Conservation (phyloP, 805 yeast genomes). For the Pichia phayaonensis region DNA sequence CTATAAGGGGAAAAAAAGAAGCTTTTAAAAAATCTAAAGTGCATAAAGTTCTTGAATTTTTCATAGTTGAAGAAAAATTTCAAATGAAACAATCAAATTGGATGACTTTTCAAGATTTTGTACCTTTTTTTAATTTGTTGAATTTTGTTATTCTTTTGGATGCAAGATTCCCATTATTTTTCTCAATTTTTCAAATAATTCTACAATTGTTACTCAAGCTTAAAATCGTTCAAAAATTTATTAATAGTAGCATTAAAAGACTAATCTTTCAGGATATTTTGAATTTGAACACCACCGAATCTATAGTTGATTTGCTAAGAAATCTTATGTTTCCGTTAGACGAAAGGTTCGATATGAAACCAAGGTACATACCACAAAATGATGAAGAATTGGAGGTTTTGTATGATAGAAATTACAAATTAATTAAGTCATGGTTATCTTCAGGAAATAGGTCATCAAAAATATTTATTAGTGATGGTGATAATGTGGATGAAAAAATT, state of each 20-base stretch:
- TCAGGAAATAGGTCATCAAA: neutral
- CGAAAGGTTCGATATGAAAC: conserved; percentile 19
- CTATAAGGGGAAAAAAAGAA: neutral
- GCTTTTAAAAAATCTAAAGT: neutral
- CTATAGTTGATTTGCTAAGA: conserved; percentile 16
- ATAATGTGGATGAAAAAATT: conserved; percentile 2
- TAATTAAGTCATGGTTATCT: conserved; percentile 3
- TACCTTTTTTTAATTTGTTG: conserved; percentile 5
- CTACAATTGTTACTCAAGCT: neutral
- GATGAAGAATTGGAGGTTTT: conserved; percentile 19
- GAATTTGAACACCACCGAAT: conserved; percentile 12
- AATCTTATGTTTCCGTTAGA: conserved; percentile 26
- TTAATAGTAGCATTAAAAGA: conserved; percentile 22
- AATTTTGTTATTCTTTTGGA: neutral
- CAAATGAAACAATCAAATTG: neutral
- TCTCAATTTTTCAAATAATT: conserved; percentile 2
- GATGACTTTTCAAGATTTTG: conserved; percentile 7
- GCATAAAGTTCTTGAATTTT: neutral
- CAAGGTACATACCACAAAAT: conserved; percentile 26
- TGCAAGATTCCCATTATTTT: conserved; percentile 6
- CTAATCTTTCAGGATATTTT: conserved; percentile 18
- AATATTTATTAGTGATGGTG: neutral
- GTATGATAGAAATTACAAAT: conserved; percentile 10
- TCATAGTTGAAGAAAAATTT: neutral
- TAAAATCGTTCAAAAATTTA: neutral